Base-by-base conservation (phyloP, 257 asterid genomes). In the Capsicum baccatum region DNA sequence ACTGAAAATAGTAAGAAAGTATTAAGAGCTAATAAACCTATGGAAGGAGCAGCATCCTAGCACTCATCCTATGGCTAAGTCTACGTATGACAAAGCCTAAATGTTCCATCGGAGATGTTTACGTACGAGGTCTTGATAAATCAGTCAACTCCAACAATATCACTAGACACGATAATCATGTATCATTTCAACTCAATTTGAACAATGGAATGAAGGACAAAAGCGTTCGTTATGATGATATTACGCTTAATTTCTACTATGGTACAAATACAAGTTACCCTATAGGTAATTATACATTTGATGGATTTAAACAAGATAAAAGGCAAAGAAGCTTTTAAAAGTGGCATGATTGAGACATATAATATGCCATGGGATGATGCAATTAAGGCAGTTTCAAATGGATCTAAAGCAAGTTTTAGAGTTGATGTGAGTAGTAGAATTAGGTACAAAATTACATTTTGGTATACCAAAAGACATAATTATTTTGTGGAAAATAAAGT, bases 61-160 rank as follows among this genome's bases (percentile, higher is more conserved):
- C 97, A 8, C 90, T 95, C 66, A 90, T 95, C 92, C 81, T 93
- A 83, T 95, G 97, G 98, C 92, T 94, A 57, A 91, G 93, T 79
- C 91, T 94, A 10, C 95, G 97, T 16, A 89, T 95, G 64, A 86
- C 88, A 35, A 86, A 88, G 1, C 99, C 99, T 81, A 80, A 83
- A 5, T 90, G 92, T 89, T 89, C 89, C 64, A 87, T 95, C 66
- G 82, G 89, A 66, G 67, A 86, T 19, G 89, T 95, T 3, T 89
- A 87, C 83, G 79, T 95, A 11, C 95, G 92, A 19, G 86, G 91
- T 82, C 98, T 95, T 82, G 89, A 92, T 85, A 13, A 5, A 35
- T 39, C 95, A 58, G 64, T 60, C 12, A 83, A 83, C 39, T 88
- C 92, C 83, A 44, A 50, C 15, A 76, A 76, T 14, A 2, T 26